phyloP scores from a whole-genome alignment of 2,329 filamentous ascomycete species.

The Septoria linicola region DNA sequence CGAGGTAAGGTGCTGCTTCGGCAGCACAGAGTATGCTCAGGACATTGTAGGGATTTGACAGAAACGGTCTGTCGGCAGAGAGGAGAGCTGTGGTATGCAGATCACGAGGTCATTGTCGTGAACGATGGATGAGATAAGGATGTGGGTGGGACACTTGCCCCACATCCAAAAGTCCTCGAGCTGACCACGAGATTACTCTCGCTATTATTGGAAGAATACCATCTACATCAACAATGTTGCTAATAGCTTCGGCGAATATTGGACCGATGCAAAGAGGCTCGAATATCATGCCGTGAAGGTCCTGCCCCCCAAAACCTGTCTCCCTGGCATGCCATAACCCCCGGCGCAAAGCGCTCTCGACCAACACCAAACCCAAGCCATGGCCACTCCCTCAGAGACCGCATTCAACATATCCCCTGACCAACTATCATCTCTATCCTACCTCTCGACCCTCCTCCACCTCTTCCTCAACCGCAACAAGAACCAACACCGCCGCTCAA shows the following conservation, averaged over 20 bases:
- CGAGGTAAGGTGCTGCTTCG: slow-evolving; percentile 4
- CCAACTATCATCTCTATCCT: slow-evolving; percentile 8
- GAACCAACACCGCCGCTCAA: slow-evolving; percentile 79
- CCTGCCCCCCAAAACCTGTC: background rate
- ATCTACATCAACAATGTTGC: background rate
- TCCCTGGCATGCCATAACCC: background rate
- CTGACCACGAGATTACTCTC: slow-evolving; percentile 6
- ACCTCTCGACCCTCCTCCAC: slow-evolving; percentile 60
- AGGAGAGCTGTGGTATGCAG: too few relatives aligned
- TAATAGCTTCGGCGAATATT: background rate
- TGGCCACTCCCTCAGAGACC: slow-evolving; percentile 1
- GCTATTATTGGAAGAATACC: slow-evolving; percentile 12
- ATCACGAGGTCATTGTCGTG: too few relatives aligned
- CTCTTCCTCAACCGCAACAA: slow-evolving; percentile 79
- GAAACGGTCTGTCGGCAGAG: too few relatives aligned
- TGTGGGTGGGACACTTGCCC: background rate
- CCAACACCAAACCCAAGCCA: slow-evolving; percentile 1
- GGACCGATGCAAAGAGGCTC: background rate
- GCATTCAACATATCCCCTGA: slow-evolving; percentile 9
- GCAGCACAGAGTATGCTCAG: slow-evolving; percentile 6
- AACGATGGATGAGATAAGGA: too few relatives aligned
- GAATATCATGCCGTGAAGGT: background rate
- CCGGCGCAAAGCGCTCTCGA: slow-evolving; percentile 9
- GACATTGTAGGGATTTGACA: slow-evolving; percentile 1
- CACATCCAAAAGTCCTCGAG: too few relatives aligned